Evolutionary conservation across 83 land plant species (phyloP), one percentile per base, ranked within the genome.

Genomic region (Thuja plicata): DNA sequence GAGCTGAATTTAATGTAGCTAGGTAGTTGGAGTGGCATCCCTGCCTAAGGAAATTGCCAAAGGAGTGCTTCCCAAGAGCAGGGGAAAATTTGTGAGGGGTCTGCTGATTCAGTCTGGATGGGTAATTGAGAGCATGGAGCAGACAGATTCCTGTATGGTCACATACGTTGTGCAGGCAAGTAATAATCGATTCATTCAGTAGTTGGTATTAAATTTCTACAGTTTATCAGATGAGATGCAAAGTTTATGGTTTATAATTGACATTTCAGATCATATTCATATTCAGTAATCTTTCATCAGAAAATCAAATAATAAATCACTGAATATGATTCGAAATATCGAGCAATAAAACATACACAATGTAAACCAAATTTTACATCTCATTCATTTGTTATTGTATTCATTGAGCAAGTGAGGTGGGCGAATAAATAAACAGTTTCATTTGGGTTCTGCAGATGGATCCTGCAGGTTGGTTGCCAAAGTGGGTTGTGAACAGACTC

Each of bases 391-490:
- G 2, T 17, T 17, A 30, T n/a, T 46, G 10, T 71, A 11, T 12
- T 21, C 5, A 48, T n/a, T 88, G 10, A 19, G 13, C 27, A 88
- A 43, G 4, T 12, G 70, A 21, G 24, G 24, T 50, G 8, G 40
- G 50, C 32, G 32, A 30, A n/a, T 10, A 30, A 10, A 66, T 46
- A 57, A 5, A 19, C 38, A 30, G 24, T 24, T 55, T 76, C 77
- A 74, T 1, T 8, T 8, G 85, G 76, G 55, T 9, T 87, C 88
- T 86, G 21, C 94, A 95, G 97, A 76, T 95, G 50, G 96, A 95
- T 89, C 97, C 97, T 35, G 96, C 94, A 17, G 97, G 97, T 45
- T 95, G 97, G 97, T 43, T 95, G 88, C 97, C 97, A 30, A 95
- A 91, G 86, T 94, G 92, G 88, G 92, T 95, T 87, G 97, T 91